phyloP scores from a whole-genome alignment of 306 rosid species.

The Cucurbita argyrosperma region DNA sequence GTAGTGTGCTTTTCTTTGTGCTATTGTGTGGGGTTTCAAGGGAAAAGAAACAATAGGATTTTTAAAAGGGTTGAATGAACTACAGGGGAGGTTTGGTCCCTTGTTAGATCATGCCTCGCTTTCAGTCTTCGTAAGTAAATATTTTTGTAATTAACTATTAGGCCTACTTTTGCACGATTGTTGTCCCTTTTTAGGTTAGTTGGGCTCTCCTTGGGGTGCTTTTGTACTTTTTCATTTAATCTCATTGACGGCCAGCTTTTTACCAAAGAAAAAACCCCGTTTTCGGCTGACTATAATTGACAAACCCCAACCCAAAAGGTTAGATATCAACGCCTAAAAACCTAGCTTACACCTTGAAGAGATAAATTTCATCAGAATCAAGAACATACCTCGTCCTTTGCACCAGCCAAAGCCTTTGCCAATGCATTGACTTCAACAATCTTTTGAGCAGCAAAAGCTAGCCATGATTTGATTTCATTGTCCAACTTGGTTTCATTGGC shows the following conservation, averaged over 20 bases:
- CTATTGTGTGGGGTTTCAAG: no score
- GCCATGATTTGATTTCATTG: conserved; percentile 70
- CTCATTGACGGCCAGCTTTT: not conserved
- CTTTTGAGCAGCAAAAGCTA: conserved; percentile 82
- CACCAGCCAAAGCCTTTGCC: conserved; percentile 63
- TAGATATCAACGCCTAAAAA: not conserved
- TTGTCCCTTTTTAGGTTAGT: no score
- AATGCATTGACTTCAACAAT: conserved; percentile 73
- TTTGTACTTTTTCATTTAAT: not conserved
- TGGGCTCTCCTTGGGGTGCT: no score
- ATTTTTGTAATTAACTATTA: no score
- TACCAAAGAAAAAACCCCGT: not conserved
- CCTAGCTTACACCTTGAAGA: not conserved
- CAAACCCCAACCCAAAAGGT: not conserved
- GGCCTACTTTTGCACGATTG: no score
- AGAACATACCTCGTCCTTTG: conserved; percentile 39
- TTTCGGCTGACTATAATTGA: not conserved
- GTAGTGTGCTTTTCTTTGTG: no score
- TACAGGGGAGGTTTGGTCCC: not conserved
- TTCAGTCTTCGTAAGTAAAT: no score
- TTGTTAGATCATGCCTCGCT: no score
- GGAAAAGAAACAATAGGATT: no score
- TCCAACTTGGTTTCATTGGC: conserved; percentile 68
- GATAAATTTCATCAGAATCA: not conserved
- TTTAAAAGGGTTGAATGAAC: no score